These are phyloP conservation scores for Truncatella angustata DNA, from an alignment of 2,329 filamentous ascomycete genomes.

Conservation along the genomic window DNA sequence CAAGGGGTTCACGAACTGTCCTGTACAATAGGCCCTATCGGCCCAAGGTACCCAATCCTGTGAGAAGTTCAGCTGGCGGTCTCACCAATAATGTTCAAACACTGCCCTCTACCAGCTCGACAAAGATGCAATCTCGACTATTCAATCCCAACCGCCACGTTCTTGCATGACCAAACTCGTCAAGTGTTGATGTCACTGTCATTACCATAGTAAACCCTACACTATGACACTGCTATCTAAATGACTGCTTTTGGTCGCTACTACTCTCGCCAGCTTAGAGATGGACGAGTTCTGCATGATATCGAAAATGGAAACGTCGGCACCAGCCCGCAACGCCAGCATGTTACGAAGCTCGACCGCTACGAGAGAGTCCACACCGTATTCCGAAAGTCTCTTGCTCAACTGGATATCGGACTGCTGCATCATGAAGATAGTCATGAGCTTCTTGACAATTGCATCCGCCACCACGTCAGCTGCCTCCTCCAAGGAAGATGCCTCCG, in stretches of 20 bases:
- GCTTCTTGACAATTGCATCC: constrained; percentile 10
- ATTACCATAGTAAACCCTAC: no score
- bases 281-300: constrained; percentile 7
- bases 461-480: not conserved
- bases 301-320: constrained; percentile 16
- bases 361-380: constrained; percentile 20
- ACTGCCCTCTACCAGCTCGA: no score
- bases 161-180: no score
- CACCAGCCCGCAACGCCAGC: constrained; percentile 10
- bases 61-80: no score
- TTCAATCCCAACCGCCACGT: no score
- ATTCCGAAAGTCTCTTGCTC: constrained; percentile 5
- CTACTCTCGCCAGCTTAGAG: not conserved
- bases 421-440: constrained; percentile 16
- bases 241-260: not conserved
- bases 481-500: not conserved
- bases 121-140: no score
- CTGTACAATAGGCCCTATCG: no score
- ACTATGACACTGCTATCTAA: no score
- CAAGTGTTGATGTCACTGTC: no score
- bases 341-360: constrained; percentile 20
- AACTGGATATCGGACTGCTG: constrained; percentile 13
- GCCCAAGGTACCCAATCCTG: no score
- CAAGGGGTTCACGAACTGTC: no score
- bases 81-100: no score